Percentiles rank a stretch among this genome's conserved stretches.
Conservation (phyloP, 257 asterid species). For the Fraxinus pennsylvanica region DNA sequence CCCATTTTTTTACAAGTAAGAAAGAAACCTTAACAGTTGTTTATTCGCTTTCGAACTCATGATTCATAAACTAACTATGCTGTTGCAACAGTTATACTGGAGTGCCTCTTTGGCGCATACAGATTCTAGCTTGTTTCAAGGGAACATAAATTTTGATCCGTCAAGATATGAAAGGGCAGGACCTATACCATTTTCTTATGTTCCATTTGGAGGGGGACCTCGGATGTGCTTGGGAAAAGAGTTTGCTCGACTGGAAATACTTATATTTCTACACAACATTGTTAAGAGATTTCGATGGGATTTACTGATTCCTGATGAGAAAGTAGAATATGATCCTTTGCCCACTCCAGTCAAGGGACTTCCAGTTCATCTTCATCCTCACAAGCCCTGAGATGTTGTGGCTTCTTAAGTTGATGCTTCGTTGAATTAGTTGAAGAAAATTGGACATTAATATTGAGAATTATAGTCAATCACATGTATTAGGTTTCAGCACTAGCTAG, state of each 20-base stretch:
- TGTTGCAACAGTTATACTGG: conserved; percentile 3
- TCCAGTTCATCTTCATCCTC: conserved; percentile 43
- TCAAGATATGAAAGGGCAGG: conserved; percentile 27
- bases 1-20: neutral
- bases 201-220: conserved; percentile 32
- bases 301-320: conserved; percentile 43
- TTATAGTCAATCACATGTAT: neutral
- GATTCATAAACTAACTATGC: neutral
- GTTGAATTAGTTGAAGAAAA: neutral
- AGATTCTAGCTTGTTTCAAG: conserved; percentile 12
- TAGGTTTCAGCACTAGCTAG: neutral
- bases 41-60: neutral
- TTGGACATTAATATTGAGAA: neutral
- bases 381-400: conserved; percentile 11
- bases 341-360: conserved; percentile 58
- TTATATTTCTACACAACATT: conserved; percentile 49
- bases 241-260: conserved; percentile 62
- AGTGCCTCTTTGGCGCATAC: neutral
- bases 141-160: conserved; percentile 11
- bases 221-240: conserved; percentile 64
- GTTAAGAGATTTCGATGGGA: conserved; percentile 47
- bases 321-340: conserved; percentile 52
- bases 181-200: conserved; percentile 24
- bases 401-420: conserved; percentile 1
- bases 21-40: neutral